Conservation (phyloP, 2,329 filamentous ascomycete species). For the Cladosporium cucumerinum region DNA sequence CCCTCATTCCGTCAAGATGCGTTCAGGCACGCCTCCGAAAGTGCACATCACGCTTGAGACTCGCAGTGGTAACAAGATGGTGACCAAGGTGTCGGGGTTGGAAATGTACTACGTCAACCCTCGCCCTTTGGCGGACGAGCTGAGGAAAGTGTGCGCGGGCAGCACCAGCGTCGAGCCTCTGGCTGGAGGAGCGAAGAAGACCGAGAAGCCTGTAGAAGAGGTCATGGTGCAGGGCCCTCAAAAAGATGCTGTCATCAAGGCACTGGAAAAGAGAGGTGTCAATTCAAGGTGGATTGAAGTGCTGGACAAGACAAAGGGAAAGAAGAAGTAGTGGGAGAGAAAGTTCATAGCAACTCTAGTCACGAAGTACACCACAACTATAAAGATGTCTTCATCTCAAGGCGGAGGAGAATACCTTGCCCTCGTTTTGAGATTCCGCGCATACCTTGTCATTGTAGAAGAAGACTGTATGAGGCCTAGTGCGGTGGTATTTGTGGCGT, state of each 20-base stretch:
- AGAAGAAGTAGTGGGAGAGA: constrained; percentile 32
- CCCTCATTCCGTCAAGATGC: constrained; percentile 53
- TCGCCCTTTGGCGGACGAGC: constrained; percentile 59
- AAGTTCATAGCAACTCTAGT: background rate
- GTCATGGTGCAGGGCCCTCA: constrained; percentile 67
- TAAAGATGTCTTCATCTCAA: background rate
- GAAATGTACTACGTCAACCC: constrained; percentile 62
- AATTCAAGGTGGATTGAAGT: constrained; percentile 59
- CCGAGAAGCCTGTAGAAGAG: constrained; percentile 62
- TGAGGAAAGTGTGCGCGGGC: constrained; percentile 66
- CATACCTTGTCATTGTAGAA: background rate
- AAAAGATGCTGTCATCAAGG: constrained; percentile 57
- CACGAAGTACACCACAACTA: background rate
- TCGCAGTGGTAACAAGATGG: constrained; percentile 63
- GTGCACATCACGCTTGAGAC: constrained; percentile 60
- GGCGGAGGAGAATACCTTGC: background rate
- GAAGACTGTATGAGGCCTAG: background rate
- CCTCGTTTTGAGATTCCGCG: too few species aligned
- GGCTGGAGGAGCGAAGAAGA: constrained; percentile 57
- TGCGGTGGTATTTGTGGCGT: background rate
- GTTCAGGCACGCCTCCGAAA: constrained; percentile 59
- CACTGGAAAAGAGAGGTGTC: constrained; percentile 58
- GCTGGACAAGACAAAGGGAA: constrained; percentile 66
- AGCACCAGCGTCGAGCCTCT: constrained; percentile 62
- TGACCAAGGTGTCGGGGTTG: constrained; percentile 60